These are phyloP conservation scores for Hemisphaericaspora xylanilytica DNA, from an alignment of 1,139 yeast species.

Conservation along the genomic window DNA sequence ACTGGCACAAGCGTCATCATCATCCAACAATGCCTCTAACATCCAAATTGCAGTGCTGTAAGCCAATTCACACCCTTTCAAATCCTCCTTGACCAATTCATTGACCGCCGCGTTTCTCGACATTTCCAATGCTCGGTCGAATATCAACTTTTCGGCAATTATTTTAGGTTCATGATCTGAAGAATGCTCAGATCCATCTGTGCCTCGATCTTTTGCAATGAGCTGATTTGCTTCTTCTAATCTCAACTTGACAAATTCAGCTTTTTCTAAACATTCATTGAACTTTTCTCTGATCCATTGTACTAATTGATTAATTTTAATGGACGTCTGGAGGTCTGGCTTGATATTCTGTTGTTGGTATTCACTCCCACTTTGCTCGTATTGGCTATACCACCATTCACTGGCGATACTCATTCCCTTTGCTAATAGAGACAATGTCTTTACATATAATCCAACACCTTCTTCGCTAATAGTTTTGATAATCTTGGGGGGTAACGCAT, in stretches of 20 bases:
- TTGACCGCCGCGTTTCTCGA: constrained; percentile 87
- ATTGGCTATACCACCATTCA: constrained; percentile 73
- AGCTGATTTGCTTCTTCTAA: constrained; percentile 49
- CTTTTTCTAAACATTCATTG: constrained; percentile 85
- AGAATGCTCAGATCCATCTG: constrained; percentile 1
- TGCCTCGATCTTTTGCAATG: constrained; percentile 15
- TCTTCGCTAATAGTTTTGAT: constrained; percentile 71
- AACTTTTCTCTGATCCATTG: constrained; percentile 91
- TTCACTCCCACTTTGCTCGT: constrained; percentile 19
- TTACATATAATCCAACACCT: constrained; percentile 80
- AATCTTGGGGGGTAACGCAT: constrained; percentile 57
- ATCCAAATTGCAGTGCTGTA: constrained; percentile 94
- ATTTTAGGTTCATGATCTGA: constrained; percentile 22
- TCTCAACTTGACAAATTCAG: constrained; percentile 67
- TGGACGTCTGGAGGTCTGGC: constrained; percentile 21
- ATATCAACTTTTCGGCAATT: constrained; percentile 79
- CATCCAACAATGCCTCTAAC: constrained; percentile 80
- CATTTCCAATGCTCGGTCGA: constrained; percentile 91
- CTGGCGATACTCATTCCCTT: constrained; percentile 83
- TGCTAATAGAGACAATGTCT: constrained; percentile 76
- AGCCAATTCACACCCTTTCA: constrained; percentile 78
- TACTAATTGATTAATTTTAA: constrained; percentile 71
- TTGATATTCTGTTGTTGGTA: neutral
- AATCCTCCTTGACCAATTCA: constrained; percentile 75
- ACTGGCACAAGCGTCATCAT: constrained; percentile 31